These are phyloP conservation scores for Pseudogymnoascus pannorum DNA, from an alignment of 2,329 filamentous ascomycete species.

Conservation along the genomic window DNA sequence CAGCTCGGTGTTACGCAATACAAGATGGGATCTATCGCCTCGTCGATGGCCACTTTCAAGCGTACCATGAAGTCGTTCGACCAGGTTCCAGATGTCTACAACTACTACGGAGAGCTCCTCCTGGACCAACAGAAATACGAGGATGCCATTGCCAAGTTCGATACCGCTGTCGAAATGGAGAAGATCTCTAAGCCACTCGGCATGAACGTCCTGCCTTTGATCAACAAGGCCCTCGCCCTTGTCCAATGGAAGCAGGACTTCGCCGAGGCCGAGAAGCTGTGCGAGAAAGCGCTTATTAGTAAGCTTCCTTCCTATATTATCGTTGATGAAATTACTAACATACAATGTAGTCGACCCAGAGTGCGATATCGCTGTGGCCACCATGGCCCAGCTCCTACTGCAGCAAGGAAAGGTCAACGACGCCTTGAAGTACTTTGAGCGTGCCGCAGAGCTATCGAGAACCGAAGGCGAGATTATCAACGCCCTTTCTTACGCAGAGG, in stretches of 20 bases:
- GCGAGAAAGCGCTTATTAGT: slow-evolving; percentile 96
- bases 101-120: slow-evolving; percentile 97
- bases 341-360: slow-evolving; percentile 75
- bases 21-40: slow-evolving; percentile 98
- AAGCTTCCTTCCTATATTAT: slow-evolving; percentile 33
- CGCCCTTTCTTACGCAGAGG: slow-evolving; percentile 92
- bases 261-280: slow-evolving; percentile 86
- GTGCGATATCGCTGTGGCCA: slow-evolving; percentile 96
- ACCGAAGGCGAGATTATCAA: slow-evolving; percentile 96
- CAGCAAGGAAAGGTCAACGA: slow-evolving; percentile 97
- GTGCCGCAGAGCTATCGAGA: slow-evolving; percentile 85
- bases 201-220: slow-evolving; percentile 95
- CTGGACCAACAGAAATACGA: slow-evolving; percentile 94
- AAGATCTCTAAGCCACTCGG: slow-evolving; percentile 86
- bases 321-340: slow-evolving; percentile 11
- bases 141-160: slow-evolving; percentile 96
- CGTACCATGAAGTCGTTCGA: slow-evolving; percentile 98
- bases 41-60: slow-evolving; percentile 96
- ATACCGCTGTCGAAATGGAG: slow-evolving; percentile 98
- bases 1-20: slow-evolving; percentile 98
- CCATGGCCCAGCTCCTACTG: slow-evolving; percentile 93
- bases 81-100: slow-evolving; percentile 94
- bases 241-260: slow-evolving; percentile 99
- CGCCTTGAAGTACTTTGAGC: slow-evolving; percentile 93
- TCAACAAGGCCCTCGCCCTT: slow-evolving; percentile 94